These are phyloP conservation scores for Phoma herbarum DNA, from an alignment of 2,329 filamentous ascomycete species.

Conservation along the genomic window DNA sequence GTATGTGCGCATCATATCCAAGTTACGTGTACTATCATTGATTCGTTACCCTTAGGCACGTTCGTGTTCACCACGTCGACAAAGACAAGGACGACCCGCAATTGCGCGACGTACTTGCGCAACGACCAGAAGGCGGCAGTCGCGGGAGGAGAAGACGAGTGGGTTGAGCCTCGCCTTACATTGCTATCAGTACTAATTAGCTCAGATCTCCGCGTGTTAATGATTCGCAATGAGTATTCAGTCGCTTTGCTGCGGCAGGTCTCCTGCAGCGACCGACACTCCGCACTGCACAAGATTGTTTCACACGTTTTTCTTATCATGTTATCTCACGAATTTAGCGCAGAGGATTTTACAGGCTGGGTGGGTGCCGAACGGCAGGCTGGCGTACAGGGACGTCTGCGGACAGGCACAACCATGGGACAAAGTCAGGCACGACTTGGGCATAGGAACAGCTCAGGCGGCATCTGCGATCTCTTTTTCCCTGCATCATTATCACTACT, in stretches of 20 bases:
- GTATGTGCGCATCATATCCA: slow-evolving; percentile 59
- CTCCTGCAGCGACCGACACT: neutral
- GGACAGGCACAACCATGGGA: slow-evolving; percentile 8
- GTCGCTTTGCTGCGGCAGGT: neutral
- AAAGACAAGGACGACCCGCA: slow-evolving; percentile 86
- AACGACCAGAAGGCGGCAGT: slow-evolving; percentile 83
- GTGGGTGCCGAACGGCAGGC: slow-evolving; percentile 5
- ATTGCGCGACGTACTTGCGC: slow-evolving; percentile 83
- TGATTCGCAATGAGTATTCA: neutral
- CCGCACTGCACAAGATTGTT: neutral
- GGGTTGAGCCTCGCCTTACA: slow-evolving; percentile 2
- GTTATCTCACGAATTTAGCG: slow-evolving; percentile 14
- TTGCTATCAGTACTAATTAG: neutral
- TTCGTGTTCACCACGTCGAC: slow-evolving; percentile 89
- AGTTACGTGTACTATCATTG: neutral
- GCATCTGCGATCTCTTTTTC: slow-evolving; percentile 7
- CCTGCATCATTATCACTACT: neutral
- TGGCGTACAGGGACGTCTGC: slow-evolving; percentile 15
- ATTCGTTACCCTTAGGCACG: slow-evolving; percentile 70
- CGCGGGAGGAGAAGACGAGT: slow-evolving; percentile 79
- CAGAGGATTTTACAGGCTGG: slow-evolving; percentile 9
- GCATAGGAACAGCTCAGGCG: slow-evolving; percentile 12
- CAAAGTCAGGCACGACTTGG: slow-evolving; percentile 3
- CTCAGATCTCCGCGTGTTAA: slow-evolving; percentile 19
- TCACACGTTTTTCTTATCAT: neutral